Percentiles rank a stretch among this genome's conserved stretches.
Conservation (phyloP, 202 grass and related monocot species). For the Schoenoplectus tabernaemontani region DNA sequence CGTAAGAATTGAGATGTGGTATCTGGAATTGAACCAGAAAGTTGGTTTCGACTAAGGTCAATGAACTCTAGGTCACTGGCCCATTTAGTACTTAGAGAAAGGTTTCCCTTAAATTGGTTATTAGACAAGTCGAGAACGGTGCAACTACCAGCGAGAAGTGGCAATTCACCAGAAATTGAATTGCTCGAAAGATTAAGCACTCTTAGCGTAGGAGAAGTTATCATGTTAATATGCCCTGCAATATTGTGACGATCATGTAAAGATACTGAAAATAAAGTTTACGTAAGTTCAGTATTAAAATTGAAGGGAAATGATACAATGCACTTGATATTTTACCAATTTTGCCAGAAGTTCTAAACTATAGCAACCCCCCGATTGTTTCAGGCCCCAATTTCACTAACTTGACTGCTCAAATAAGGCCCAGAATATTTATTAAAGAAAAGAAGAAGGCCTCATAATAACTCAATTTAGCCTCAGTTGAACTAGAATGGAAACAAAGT, state of each 20-base stretch:
- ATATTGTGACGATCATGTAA: constrained; percentile 27
- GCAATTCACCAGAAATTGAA: constrained; percentile 76
- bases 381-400: not conserved
- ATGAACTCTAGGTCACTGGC: constrained; percentile 75
- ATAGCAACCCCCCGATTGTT: not conserved
- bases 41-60: constrained; percentile 76
- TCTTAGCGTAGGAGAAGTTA: constrained; percentile 78
- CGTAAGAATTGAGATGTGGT: constrained; percentile 79
- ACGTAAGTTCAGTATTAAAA: not conserved
- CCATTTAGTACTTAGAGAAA: constrained; percentile 89
- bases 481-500: not conserved
- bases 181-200: constrained; percentile 89
- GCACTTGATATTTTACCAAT: not conserved
- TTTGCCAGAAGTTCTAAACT: not conserved
- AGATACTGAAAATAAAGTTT: constrained; percentile 1
- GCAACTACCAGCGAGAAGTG: constrained; percentile 81
- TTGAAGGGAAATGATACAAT: not conserved
- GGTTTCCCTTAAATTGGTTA: constrained; percentile 74
- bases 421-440: not conserved
- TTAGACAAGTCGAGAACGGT: constrained; percentile 89
- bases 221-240: constrained; percentile 98
- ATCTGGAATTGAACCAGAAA: constrained; percentile 62
- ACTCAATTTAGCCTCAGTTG: not conserved
- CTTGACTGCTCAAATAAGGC: not conserved
- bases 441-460: not conserved